These are phyloP conservation scores for Magnaporthiopsis incrustans DNA, from an alignment of 2,329 filamentous ascomycete genomes.

Conservation along the genomic window DNA sequence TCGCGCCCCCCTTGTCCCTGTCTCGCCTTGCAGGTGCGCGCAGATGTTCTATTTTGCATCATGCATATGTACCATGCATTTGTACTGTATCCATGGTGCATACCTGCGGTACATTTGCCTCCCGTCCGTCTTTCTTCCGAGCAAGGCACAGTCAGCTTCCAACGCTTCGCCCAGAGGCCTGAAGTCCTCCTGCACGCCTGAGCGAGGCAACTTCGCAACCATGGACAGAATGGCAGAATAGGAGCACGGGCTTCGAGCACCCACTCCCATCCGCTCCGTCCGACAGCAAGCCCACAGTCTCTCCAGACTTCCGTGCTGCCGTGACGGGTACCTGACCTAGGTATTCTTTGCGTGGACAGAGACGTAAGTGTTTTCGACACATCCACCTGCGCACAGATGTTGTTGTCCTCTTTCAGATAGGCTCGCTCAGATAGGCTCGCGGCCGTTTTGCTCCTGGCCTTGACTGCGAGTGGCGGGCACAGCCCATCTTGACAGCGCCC, in stretches of 20 bases:
- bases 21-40: slow-evolving; percentile 12
- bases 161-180: neutral
- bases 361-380: neutral
- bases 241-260: neutral
- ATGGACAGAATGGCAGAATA: neutral
- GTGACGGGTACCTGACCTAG: neutral
- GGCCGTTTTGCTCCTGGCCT: neutral
- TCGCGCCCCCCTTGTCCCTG: slow-evolving; percentile 10
- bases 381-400: neutral
- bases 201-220: neutral
- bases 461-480: neutral
- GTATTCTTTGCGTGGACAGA: neutral
- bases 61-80: slow-evolving; percentile 14
- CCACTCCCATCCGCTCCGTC: too few species aligned
- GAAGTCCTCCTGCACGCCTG: neutral
- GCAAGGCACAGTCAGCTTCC: slow-evolving; percentile 1
- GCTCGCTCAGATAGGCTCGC: neutral
- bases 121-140: neutral
- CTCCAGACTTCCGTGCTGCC: neutral
- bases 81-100: neutral
- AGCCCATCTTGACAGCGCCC: neutral
- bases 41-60: slow-evolving; percentile 14
- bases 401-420: neutral
- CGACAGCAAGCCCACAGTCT: neutral
- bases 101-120: neutral